Conservation (phyloP, 768 basidiomycete species). For the Boletus vinaceobasis region DNA sequence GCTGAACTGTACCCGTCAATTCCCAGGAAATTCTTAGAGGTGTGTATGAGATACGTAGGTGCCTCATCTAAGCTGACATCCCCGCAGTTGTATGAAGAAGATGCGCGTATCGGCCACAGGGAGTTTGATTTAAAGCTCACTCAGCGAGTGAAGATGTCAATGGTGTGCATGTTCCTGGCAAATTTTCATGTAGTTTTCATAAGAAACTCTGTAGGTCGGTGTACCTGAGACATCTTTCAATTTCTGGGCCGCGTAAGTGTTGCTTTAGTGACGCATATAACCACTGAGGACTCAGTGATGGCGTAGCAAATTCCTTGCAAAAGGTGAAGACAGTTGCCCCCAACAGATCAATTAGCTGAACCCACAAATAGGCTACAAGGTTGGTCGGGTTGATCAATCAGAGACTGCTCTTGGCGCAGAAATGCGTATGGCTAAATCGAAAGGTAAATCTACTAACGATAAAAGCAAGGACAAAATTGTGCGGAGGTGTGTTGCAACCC, state of each 20-base stretch:
- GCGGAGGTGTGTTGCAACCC: conserved; percentile 47
- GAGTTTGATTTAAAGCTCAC: conserved; percentile 94
- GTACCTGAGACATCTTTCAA: conserved; percentile 94
- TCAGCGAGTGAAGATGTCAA: conserved; percentile 95
- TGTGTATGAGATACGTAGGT: conserved; percentile 22
- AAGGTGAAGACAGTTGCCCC: conserved; percentile 27
- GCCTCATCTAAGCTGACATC: neutral
- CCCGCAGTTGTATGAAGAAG: conserved; percentile 82
- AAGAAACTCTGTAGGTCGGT: conserved; percentile 59
- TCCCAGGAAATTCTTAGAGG: conserved; percentile 78
- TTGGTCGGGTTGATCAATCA: conserved; percentile 94
- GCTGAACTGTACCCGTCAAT: conserved; percentile 19
- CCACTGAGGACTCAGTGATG: conserved; percentile 1
- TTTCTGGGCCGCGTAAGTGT: conserved; percentile 81
- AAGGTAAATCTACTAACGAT: conserved; percentile 42
- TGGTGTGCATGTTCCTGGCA: conserved; percentile 52
- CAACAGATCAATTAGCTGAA: neutral
- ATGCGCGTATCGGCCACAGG: conserved; percentile 88
- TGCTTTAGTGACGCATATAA: neutral
- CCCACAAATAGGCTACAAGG: conserved; percentile 67
- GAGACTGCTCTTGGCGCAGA: conserved; percentile 97
- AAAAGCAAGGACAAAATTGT: conserved; percentile 85
- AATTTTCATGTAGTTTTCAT: neutral
- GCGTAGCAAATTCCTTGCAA: conserved; percentile 74
- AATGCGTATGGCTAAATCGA: conserved; percentile 80